Evolutionary conservation across 345 rosid genomes (phyloP), one percentile per base, ranked within the genome.

Genomic region (Eucalyptus marginata): DNA sequence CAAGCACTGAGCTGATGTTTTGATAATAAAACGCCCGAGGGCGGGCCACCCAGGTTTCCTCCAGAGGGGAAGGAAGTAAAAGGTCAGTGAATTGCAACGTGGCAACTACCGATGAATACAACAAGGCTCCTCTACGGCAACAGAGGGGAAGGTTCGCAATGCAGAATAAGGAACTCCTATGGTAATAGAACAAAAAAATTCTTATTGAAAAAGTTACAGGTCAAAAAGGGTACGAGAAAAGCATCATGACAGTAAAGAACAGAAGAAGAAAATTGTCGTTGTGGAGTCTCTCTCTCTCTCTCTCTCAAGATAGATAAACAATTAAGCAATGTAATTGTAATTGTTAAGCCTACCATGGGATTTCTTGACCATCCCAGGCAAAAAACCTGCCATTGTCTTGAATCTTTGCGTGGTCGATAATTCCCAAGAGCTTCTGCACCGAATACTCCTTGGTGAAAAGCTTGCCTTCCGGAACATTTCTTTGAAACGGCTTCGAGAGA

Each of bases 351-450:
- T 90, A 96, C 98, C 99, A 96, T 33, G 98, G 97, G 81, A 96
- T 95, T 93, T 95, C 96, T 90, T 96, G 98, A 86, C 99, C 98
- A 93, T 97, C 99, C 97, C 99, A 96, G 31, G 98, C 98, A 88
- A 96, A 96, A 93, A 97, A 96, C 91, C 96, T 96, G 86, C 99
- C 99, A 87, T 95, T 96, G 80, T 96, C 98, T 25, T 90, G 89
- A 71, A 64, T 94, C 91, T 91, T 97, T 87, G 96, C 90, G 36
- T 88, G 93, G 91, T 95, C 89, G 86, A 96, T 96, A 89, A 97
- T 96, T 90, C 91, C 89, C 89, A 96, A 88, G 58, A 96, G 96
- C 90, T 93, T 96, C 93, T 92, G 93, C 90, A 96, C 97, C 6
- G 99, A 95, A 90, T 94, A 96, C 92, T 95, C 97, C 91, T 92